phyloP scores from a whole-genome alignment of 2,329 filamentous ascomycete genomes.

The Coniochaeta hoffmannii region DNA sequence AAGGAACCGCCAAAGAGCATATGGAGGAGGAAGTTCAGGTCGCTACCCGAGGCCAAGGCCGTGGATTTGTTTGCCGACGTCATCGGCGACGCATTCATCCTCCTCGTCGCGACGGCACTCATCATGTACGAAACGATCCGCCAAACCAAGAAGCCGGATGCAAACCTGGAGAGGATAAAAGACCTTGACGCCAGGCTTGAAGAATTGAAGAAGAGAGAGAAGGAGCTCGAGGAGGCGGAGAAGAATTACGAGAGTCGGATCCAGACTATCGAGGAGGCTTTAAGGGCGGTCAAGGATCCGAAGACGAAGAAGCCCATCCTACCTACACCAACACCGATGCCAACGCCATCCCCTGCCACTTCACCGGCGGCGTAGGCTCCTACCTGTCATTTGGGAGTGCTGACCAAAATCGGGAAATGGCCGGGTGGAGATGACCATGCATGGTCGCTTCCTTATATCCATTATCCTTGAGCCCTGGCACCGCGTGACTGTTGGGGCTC shows the following conservation, averaged over 20 bases:
- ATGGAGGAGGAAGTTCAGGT: conserved; percentile 55
- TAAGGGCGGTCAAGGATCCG: conserved; percentile 44
- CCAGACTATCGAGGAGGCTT: conserved; percentile 44
- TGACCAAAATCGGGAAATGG: no score
- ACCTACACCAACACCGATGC: conserved; percentile 23
- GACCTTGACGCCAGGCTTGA: conserved; percentile 37
- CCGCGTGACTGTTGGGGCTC: no score
- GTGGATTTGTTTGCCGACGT: conserved; percentile 62
- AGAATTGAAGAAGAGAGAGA: conserved; percentile 37
- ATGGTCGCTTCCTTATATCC: no score
- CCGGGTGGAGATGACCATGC: no score
- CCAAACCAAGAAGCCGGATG: conserved; percentile 52
- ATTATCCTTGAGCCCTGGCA: no score
- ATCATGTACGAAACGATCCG: conserved; percentile 57
- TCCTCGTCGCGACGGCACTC: conserved; percentile 47
- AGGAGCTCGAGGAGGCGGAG: conserved; percentile 37
- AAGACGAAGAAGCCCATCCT: conserved; percentile 50
- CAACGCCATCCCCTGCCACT: no score
- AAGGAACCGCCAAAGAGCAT: conserved; percentile 32
- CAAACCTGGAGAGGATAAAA: conserved; percentile 44
- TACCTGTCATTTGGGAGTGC: no score
- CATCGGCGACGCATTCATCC: conserved; percentile 55
- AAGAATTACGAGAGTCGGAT: conserved; percentile 37
- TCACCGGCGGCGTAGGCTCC: background rate
- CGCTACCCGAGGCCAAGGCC: conserved; percentile 57